phyloP scores from a whole-genome alignment of 768 basidiomycete species.

The Russula sp. region DNA sequence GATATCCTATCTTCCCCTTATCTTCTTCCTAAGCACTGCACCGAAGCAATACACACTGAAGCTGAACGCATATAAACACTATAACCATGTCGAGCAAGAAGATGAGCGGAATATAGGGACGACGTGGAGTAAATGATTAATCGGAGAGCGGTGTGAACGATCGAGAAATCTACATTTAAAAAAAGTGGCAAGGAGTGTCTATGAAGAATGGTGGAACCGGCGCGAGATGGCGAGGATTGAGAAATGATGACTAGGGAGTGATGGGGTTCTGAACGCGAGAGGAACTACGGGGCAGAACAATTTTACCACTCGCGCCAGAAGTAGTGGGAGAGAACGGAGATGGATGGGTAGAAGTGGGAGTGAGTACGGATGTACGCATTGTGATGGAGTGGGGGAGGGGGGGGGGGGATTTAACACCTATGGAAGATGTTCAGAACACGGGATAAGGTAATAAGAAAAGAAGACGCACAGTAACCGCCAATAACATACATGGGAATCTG shows the following conservation, averaged over 20 bases:
- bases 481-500: constrained; percentile 26
- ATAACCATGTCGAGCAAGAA: constrained; percentile 26
- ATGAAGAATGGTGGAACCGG: neutral
- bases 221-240: neutral
- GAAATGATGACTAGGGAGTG: neutral
- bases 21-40: constrained; percentile 25
- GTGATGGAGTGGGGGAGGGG: constrained; percentile 6
- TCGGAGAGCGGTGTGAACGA: constrained; percentile 10
- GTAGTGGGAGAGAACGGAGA: neutral
- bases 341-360: constrained; percentile 4
- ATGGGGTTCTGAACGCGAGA: neutral
- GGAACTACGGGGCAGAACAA: neutral
- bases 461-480: constrained; percentile 26
- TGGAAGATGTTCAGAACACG: neutral
- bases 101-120: constrained; percentile 8
- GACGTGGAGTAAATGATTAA: constrained; percentile 7
- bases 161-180: constrained; percentile 13
- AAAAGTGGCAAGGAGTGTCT: constrained; percentile 19
- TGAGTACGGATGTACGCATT: constrained; percentile 20
- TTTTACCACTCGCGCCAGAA: neutral
- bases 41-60: constrained; percentile 22
- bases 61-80: constrained; percentile 24
- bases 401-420: too few species aligned
- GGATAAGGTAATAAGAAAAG: too few species aligned
- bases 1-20: neutral